phyloP scores from a whole-genome alignment of 1,139 yeast genomes.

The Geotrichum cucujoidarum region DNA sequence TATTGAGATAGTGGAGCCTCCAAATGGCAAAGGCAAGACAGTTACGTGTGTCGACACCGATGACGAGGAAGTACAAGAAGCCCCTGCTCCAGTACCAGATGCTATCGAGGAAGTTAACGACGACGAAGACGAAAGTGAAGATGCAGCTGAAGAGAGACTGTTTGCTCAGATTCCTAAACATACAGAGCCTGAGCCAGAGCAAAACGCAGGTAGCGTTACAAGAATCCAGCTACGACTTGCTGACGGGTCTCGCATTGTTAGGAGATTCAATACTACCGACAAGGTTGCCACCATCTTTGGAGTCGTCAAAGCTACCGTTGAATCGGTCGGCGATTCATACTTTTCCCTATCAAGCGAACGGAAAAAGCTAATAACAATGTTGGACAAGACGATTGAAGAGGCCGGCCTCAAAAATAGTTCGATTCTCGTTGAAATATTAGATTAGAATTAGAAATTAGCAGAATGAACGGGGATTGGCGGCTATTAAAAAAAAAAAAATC shows the following conservation, averaged over 20 bases:
- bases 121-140: conserved; percentile 10
- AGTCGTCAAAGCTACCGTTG: conserved; percentile 49
- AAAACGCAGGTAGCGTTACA: conserved; percentile 47
- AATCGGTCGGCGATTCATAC: conserved; percentile 44
- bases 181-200: conserved; percentile 57
- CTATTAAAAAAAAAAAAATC: not conserved
- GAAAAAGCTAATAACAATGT: conserved; percentile 55
- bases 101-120: not conserved
- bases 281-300: conserved; percentile 59
- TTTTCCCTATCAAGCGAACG: conserved; percentile 55
- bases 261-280: conserved; percentile 58
- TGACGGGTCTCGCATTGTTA: conserved; percentile 77
- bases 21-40: not conserved
- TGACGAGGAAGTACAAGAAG: not conserved
- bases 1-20: conserved; percentile 11
- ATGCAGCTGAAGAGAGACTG: conserved; percentile 31
- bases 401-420: conserved; percentile 82
- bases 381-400: conserved; percentile 59
- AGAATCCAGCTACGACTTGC: conserved; percentile 84
- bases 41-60: no score
- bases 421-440: conserved; percentile 56
- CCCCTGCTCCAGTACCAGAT: not conserved
- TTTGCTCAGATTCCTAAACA: conserved; percentile 47
- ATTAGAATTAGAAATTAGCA: conserved; percentile 19
- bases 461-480: no score